Evolutionary conservation across 2,329 filamentous ascomycete genomes (phyloP), one percentile per base, ranked within the genome.

Genomic region (Fusarium fujikuroi): DNA sequence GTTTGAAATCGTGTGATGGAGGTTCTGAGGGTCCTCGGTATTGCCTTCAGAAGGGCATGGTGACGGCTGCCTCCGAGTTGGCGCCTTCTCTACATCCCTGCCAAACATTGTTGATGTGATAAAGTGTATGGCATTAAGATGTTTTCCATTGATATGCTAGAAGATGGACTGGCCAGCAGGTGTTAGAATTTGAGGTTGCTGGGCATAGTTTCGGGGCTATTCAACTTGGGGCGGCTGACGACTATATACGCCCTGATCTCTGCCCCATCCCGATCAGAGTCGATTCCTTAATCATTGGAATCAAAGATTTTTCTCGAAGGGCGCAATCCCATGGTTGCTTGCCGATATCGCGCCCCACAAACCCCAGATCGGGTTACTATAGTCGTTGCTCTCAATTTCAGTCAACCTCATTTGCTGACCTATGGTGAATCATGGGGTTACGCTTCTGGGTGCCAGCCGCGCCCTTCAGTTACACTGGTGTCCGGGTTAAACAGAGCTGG

Each of bases 1-100:
- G 53, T 77, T 75, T 63, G 77, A 78, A 57, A 77, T 76, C 42
- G 68, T 74, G n/a, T 67, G 56, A 43, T 68, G 61, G 23, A 78
- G 67, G 40, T 66, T 28, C 28, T 65, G 52, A 28, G 54, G 60
- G 12, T 68, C 47, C 32, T 62, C 44, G 30, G n/a, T 25, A 15
- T 52, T 42, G 39, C 47, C 56, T 36, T 53, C 42, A n/a, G 42
- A 61, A 21, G 61, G 42, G 25, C 32, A 67, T 40, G 37, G 25
- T 12, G 62, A 71, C 19, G 63, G 67, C 19, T 54, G 52, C 54
- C 49, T 62, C 37, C 49, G 57, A 32, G 46, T 43, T 21, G 60
- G 60, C 34, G 59, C 66, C 61, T 76, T 76, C 46, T 77, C 70
- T 65, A 67, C 69, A 60, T 75, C 75, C 47, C 60, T 66, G 34